A percentile compares a stretch with the other conserved stretches of the same genome.
phyloP scores from a whole-genome alignment of 495 filamentous ascomycete species.

The Penicillium longicatenatum region DNA sequence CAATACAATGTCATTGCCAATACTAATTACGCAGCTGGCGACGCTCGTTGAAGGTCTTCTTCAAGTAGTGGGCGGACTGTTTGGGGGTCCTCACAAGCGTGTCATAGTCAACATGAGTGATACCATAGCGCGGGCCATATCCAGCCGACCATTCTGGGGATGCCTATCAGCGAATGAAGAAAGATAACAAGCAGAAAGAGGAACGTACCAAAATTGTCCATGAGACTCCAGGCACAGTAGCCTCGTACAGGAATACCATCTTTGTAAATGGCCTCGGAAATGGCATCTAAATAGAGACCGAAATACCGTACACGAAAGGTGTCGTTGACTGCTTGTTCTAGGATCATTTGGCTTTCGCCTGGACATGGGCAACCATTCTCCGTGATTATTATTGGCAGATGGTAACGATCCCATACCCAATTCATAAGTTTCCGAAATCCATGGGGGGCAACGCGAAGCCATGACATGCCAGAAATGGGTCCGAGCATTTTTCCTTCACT shows the following conservation, averaged over 20 bases:
- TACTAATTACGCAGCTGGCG: too few relatives aligned
- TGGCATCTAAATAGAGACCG: slow-evolving; percentile 40
- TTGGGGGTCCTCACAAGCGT: too few relatives aligned
- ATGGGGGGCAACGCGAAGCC: slow-evolving; percentile 44
- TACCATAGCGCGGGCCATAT: slow-evolving; percentile 48
- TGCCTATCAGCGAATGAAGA: too few relatives aligned
- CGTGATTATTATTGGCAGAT: slow-evolving; percentile 44
- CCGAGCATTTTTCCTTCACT: slow-evolving; percentile 45
- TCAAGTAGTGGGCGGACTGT: too few relatives aligned
- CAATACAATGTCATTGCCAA: too few relatives aligned
- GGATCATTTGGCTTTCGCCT: slow-evolving; percentile 44
- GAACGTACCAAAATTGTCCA: slow-evolving; percentile 30
- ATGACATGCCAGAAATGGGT: slow-evolving; percentile 45
- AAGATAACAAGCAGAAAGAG: too few relatives aligned
- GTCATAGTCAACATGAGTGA: slow-evolving; percentile 46
- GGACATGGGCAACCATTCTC: slow-evolving; percentile 52
- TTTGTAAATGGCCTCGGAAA: slow-evolving; percentile 44
- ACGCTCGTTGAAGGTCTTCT: too few relatives aligned
- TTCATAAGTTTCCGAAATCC: slow-evolving; percentile 48
- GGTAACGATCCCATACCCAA: slow-evolving; percentile 46
- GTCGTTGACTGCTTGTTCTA: slow-evolving; percentile 45
- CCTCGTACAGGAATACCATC: slow-evolving; percentile 46
- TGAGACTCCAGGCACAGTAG: slow-evolving; percentile 52
- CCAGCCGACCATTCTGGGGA: slow-evolving; percentile 51
- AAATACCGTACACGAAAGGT: slow-evolving; percentile 47